phyloP scores from a whole-genome alignment of 2,329 filamentous ascomycete genomes.

The Botryotinia calthae region DNA sequence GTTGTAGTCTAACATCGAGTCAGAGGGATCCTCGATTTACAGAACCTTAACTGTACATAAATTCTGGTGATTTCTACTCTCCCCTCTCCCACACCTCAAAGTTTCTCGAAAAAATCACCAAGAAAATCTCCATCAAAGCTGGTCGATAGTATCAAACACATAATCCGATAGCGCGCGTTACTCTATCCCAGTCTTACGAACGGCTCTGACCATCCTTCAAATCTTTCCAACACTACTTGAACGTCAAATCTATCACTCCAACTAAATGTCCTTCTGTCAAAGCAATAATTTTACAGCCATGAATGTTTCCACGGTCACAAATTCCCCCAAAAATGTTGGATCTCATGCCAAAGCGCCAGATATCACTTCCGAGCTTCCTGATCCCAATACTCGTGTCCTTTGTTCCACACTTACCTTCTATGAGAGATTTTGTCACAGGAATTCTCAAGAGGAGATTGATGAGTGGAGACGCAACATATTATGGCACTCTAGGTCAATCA shows the following conservation, averaged over 20 bases:
- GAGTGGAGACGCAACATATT: not conserved
- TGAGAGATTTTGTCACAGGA: not conserved
- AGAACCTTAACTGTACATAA: not conserved
- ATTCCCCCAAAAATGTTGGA: not conserved
- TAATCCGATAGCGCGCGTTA: rapidly evolving
- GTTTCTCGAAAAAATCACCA: no score
- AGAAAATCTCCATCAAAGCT: not conserved
- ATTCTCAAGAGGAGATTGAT: not conserved
- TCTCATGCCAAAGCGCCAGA: not conserved
- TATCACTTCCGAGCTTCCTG: not conserved
- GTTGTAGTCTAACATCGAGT: rapidly evolving
- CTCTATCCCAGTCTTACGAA: not conserved
- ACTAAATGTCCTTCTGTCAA: rapidly evolving
- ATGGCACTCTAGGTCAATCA: not conserved
- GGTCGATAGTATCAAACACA: not conserved
- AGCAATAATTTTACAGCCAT: rapidly evolving
- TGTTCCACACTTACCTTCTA: not conserved
- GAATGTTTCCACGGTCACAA: not conserved
- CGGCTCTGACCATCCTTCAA: not conserved
- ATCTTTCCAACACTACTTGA: not conserved
- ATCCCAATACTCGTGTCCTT: not conserved
- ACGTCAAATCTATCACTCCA: not conserved
- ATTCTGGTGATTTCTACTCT: not conserved
- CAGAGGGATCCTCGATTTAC: not conserved
- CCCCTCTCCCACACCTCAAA: not conserved